Conservation (phyloP, 176 grass and related monocot species). For the Oryza meyeriana region DNA sequence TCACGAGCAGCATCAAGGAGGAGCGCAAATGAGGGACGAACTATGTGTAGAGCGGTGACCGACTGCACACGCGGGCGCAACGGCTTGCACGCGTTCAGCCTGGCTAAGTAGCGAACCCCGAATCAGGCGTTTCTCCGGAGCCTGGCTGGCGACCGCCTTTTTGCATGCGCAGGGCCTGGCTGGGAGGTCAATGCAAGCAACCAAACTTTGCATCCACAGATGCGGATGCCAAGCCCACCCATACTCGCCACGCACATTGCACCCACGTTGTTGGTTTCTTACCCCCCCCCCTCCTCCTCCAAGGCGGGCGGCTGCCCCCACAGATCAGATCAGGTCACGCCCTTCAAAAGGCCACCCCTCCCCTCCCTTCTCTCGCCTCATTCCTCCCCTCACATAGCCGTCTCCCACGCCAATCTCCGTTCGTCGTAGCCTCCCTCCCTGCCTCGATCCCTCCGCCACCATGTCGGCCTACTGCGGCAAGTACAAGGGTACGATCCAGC, state of each 20-base stretch:
- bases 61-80: too few species aligned
- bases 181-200: too few species aligned
- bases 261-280: not conserved
- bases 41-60: too few species aligned
- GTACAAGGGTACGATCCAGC: not conserved
- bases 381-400: not conserved
- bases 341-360: not conserved
- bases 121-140: too few species aligned
- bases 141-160: too few species aligned
- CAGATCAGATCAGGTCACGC: not conserved
- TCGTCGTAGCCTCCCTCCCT: not conserved
- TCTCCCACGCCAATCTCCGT: not conserved
- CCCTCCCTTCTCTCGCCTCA: not conserved
- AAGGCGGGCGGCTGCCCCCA: not conserved
- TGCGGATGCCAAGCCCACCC: too few species aligned
- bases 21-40: too few species aligned
- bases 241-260: not conserved
- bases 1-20: too few species aligned
- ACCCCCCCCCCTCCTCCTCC: not conserved
- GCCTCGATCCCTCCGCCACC: not conserved
- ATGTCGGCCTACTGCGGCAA: not conserved
- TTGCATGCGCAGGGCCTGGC: too few species aligned
- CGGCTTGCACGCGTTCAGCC: too few species aligned
- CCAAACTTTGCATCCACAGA: too few species aligned
- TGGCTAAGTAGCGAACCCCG: too few species aligned